Evolutionary conservation across 768 basidiomycete species (phyloP), one percentile per base, ranked within the genome.

Genomic region (Crepidotus variabilis): DNA sequence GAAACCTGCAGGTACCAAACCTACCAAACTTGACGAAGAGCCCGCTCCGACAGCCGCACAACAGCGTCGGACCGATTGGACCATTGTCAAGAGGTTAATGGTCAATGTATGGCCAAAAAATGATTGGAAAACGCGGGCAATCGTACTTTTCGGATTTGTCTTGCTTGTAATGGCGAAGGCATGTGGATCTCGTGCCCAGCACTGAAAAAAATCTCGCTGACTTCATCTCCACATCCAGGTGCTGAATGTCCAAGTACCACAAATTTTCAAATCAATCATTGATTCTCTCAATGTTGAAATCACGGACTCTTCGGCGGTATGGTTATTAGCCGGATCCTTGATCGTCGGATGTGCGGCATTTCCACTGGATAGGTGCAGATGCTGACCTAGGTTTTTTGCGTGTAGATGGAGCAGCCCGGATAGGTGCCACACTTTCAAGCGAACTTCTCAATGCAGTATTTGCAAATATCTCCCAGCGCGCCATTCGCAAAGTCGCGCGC

Each of bases 211-310:
- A 50, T 21, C 36, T 14, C 11, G 39, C 56, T 24, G 45, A 21
- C 18, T 34, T 35, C 20, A 45, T 49, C 2, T 23, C 39, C 46
- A 51, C n/a, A 8, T 50, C 28, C 55, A 94, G 94, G 73, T 97
- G 46, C 73, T 98, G 55, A 99, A 98, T 68, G 97, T 99, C 0
- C 96, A 98, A 79, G 95, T 99, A n/a, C 97, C 97, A 0, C 83
- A 92, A 61, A 75, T 98, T 58, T 99, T 99, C 82, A 98, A 98
- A 72, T 71, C 79, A 23, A 83, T 99, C 45, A 86, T 99, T 52
- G 96, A 99, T 68, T 71, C 90, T 1, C 76, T 99, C 59, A 97
- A 98, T 64, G 76, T 98, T 32, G 85, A 90, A 23, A 77, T 97
- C 33, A 82, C 87, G 11, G 72, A 85, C 11, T 68, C 78, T 6